Evolutionary conservation across 345 rosid species (phyloP).

Genomic region (Rhizophora apiculata): DNA sequence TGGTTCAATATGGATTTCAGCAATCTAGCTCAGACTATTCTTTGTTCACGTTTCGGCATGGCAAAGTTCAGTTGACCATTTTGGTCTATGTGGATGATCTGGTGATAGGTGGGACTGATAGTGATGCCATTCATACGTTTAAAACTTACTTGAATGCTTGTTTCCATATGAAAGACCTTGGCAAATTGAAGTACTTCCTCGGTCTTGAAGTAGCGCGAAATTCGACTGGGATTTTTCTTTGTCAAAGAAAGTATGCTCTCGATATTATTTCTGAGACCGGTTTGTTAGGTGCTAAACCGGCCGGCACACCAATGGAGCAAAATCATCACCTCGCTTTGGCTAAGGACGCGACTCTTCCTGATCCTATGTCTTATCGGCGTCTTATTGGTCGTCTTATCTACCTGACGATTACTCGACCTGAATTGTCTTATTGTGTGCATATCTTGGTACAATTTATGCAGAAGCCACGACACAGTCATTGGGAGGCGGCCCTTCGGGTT

Average conservation of each 20-base stretch:
- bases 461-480: neutral
- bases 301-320: neutral
- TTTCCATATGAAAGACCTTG: neutral
- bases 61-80: neutral
- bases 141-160: neutral
- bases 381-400: neutral
- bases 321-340: neutral
- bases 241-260: neutral
- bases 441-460: neutral
- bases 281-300: neutral
- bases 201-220: neutral
- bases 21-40: no score
- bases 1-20: no score
- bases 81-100: neutral
- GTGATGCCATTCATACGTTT: neutral
- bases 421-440: neutral
- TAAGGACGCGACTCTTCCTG: neutral
- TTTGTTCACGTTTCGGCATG: neutral
- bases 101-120: neutral
- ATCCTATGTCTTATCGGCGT: neutral
- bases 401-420: neutral
- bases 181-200: neutral
- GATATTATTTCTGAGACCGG: neutral
- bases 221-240: neutral
- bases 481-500: neutral